Evolutionary conservation across 2,329 filamentous ascomycete genomes (phyloP).

Genomic region (Trichoderma oligosporum): DNA sequence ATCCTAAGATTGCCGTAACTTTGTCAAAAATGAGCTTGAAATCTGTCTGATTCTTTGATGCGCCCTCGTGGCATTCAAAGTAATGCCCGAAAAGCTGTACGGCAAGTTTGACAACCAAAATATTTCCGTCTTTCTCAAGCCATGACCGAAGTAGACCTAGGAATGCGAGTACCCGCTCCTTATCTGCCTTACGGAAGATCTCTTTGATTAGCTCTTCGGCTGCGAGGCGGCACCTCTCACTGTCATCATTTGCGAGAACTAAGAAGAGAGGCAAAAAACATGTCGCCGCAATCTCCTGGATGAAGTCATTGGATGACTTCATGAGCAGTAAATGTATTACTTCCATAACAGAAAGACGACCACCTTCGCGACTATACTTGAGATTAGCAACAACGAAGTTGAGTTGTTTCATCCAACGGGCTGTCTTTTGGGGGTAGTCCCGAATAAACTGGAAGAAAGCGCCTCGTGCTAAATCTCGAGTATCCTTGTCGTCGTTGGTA

Average conservation of each 20-base stretch:
- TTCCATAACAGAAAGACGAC: constrained; percentile 89
- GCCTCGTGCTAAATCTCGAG: constrained; percentile 80
- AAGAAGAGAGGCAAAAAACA: constrained; percentile 86
- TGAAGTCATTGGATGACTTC: constrained; percentile 76
- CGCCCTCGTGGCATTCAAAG: constrained; percentile 64
- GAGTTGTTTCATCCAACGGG: constrained; percentile 83
- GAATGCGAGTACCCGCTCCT: constrained; percentile 67
- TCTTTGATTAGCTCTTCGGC: constrained; percentile 76
- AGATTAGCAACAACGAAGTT: constrained; percentile 86
- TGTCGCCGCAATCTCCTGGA: constrained; percentile 74
- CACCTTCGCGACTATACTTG: constrained; percentile 83
- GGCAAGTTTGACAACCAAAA: constrained; percentile 66
- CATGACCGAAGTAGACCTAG: constrained; percentile 68
- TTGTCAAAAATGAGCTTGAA: constrained; percentile 58
- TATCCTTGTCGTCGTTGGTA: constrained; percentile 85
- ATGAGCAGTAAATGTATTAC: constrained; percentile 79
- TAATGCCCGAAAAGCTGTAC: constrained; percentile 81
- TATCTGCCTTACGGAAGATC: constrained; percentile 73
- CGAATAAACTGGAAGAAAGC: constrained; percentile 92
- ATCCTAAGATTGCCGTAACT: constrained; percentile 50
- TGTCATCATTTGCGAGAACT: constrained; percentile 83
- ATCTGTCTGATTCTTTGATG: constrained; percentile 62
- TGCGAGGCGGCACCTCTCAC: constrained; percentile 76
- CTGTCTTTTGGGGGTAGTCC: constrained; percentile 90
- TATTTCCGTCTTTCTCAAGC: constrained; percentile 71